Percentiles rank a stretch among this genome's conserved stretches.
Conservation (phyloP, 331 rosid species). For the Ulmus americana region DNA sequence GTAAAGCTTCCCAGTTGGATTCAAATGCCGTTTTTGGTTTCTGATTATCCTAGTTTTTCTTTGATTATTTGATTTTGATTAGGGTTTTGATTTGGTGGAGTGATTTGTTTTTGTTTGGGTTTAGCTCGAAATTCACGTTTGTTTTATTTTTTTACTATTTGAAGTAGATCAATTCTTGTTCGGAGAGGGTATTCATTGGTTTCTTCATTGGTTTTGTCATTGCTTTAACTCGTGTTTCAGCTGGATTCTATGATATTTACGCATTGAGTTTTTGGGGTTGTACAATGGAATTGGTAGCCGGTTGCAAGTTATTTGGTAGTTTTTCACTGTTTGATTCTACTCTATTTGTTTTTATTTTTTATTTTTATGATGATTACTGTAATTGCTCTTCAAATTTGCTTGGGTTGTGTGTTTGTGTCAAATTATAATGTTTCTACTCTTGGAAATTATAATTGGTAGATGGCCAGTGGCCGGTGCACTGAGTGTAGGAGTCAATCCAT, state of each 20-base stretch:
- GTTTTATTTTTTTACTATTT: slow-evolving; percentile 17
- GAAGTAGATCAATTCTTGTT: slow-evolving; percentile 38
- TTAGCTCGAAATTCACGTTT: neutral
- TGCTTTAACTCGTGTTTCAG: slow-evolving; percentile 21
- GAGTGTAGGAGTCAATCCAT: slow-evolving; percentile 98
- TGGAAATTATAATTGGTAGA: neutral
- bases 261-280: slow-evolving; percentile 21
- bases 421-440: neutral
- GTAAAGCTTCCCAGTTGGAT: slow-evolving; percentile 14
- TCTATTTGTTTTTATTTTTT: neutral
- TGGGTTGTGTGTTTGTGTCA: neutral
- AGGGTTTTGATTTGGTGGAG: neutral
- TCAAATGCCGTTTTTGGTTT: neutral
- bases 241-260: slow-evolving; percentile 24
- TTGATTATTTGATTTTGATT: slow-evolving; percentile 1
- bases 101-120: slow-evolving; percentile 10
- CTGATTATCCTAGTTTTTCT: neutral
- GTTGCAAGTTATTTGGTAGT: slow-evolving; percentile 61
- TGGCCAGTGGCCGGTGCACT: slow-evolving; percentile 44
- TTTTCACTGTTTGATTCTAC: neutral
- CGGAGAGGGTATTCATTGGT: slow-evolving; percentile 34
- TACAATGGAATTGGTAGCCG: slow-evolving; percentile 70
- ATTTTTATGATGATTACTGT: neutral
- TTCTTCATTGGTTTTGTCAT: slow-evolving; percentile 24
- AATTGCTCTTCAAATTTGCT: neutral